Evolutionary conservation across 768 basidiomycete genomes (phyloP).

Genomic region (Pleurotus tuber-regium): DNA sequence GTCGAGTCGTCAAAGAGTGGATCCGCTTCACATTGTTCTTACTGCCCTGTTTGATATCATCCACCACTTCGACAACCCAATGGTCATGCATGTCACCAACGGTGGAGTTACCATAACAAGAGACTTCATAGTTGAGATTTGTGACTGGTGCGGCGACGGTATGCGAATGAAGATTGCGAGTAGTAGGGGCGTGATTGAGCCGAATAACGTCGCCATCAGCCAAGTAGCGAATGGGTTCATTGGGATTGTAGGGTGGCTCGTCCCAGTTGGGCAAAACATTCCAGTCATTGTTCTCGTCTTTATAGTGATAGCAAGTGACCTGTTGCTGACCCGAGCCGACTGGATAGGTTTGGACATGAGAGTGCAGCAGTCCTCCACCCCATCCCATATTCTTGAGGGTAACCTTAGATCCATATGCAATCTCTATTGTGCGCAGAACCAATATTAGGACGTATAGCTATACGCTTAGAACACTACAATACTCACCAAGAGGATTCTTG

Average conservation of each 20-base stretch:
- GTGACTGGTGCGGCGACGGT: slow-evolving; percentile 82
- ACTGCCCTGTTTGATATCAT: slow-evolving; percentile 73
- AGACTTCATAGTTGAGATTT: slow-evolving; percentile 88
- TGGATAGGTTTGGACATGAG: slow-evolving; percentile 94
- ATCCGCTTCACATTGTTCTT: slow-evolving; percentile 61
- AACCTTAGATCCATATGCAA: slow-evolving; percentile 87
- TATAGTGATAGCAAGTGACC: slow-evolving; percentile 99
- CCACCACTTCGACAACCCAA: slow-evolving; percentile 92
- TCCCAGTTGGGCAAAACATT: slow-evolving; percentile 79
- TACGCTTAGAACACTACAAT: no score
- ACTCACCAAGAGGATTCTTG: slow-evolving; percentile 81
- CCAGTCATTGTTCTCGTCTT: slow-evolving; percentile 98
- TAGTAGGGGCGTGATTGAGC: slow-evolving; percentile 78
- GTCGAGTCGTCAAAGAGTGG: slow-evolving; percentile 86
- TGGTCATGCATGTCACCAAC: slow-evolving; percentile 87
- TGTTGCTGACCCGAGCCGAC: slow-evolving; percentile 93
- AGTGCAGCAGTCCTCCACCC: slow-evolving; percentile 95
- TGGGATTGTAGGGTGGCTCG: slow-evolving; percentile 60
- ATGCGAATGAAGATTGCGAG: slow-evolving; percentile 93
- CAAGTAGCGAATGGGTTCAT: slow-evolving; percentile 69
- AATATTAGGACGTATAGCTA: slow-evolving; percentile 3
- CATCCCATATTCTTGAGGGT: slow-evolving; percentile 98
- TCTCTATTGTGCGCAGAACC: slow-evolving; percentile 43
- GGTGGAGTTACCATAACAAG: slow-evolving; percentile 89
- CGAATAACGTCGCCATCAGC: slow-evolving; percentile 76